Base-by-base conservation (phyloP, 176 grass and related monocot species). In the Avena eriantha region DNA sequence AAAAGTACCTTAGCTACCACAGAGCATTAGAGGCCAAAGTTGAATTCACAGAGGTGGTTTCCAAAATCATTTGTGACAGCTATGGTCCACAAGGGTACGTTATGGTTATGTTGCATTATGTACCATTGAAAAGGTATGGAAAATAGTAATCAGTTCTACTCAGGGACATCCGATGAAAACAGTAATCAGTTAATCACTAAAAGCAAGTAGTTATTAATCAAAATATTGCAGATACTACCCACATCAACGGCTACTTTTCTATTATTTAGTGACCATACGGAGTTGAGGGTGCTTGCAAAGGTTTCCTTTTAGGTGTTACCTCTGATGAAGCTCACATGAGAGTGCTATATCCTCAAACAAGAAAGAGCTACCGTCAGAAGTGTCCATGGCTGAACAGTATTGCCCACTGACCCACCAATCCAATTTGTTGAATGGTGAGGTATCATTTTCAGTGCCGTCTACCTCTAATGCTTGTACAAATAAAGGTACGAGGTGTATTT, bases 401-500 rank as follows among this genome's bases (percentile, higher is more conserved):
- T 88, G 82, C 59, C 79, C 89, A 76, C 81, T 77, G 59, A 85
- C 77, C 69, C 83, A 86, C 82, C 78, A 88, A 78, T 88, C 85
- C 74, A 79, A 85, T 83, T 91, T 85, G 72, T 80, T 80, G 81
- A 92, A 90, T 73, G 76, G 55, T 2, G 80, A 89, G 75, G 83
- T 79, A 47, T 91, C 83, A 29, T 82, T 87, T 66, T 88, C 83
- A 19, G 50, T 80, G 59, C 69, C 56, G 13, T 98, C 87, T 54
- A 89, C 10, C 45, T 91, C 83, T 47, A 84, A 76, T 68, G 84
- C 88, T 89, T 94, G 86, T 80, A 95, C 82, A 92, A 89, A 87
- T 86, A 98, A 86, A 87, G 94, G 86, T 73, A 89, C 39, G 54
- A 95, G 34, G 51, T 92, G 90, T 71, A 95, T 46, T 70, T 87